Base-by-base conservation (phyloP, 2,329 filamentous ascomycete genomes). In the Lecanicillium sp. region DNA sequence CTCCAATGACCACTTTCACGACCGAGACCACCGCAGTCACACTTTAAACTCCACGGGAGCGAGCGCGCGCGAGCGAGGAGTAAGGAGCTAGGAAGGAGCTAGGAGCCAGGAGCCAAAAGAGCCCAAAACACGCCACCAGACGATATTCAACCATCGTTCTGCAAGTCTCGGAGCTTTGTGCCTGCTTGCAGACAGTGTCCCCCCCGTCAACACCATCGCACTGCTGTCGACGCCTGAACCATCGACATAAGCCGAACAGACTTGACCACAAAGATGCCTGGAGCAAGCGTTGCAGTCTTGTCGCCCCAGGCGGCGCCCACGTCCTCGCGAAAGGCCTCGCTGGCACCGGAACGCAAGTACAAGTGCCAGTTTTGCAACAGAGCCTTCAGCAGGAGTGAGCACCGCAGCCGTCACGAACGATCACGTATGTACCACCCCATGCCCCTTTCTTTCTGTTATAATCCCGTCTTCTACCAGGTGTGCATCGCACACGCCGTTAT, bases 341-440 rank as follows among this genome's bases (percentile, higher is more conserved):
- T 81, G 53, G 82, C 79, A 53, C 87, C 89, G 41, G 92, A 97
- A 72, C 90, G 94, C 73, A 95, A 96, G 68, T 98, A 98, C 79
- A 96, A 97, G 65, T 98, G 92, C 71, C 88, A 95, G 72, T 97
- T 95, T 66, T 97, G 92, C 72, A 89, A 89, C 68, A 79, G 92
- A 64, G 92, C 92, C 48, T 98, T 98, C 64, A 96, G 89, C 69
- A 77, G 92, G 63, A 95, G 88, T 64, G 92, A 98, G 66, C 92
- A 98, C 65, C 80, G 92, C 54, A 96, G 88, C 67, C 78, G 92
- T 65, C 92, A 98, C 66, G 92, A 98, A 68, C 79, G 92, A 68
- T 95, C 88, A 62, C 92, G 92, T 97, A 92, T 74, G 90, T 90
- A 25, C 29, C 29, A 14, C 29, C 29, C 13, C 15, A n/a, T n/a